Evolutionary conservation across 352 stramenopile genomes (phyloP).

Genomic region (Phytophthora pisi): DNA sequence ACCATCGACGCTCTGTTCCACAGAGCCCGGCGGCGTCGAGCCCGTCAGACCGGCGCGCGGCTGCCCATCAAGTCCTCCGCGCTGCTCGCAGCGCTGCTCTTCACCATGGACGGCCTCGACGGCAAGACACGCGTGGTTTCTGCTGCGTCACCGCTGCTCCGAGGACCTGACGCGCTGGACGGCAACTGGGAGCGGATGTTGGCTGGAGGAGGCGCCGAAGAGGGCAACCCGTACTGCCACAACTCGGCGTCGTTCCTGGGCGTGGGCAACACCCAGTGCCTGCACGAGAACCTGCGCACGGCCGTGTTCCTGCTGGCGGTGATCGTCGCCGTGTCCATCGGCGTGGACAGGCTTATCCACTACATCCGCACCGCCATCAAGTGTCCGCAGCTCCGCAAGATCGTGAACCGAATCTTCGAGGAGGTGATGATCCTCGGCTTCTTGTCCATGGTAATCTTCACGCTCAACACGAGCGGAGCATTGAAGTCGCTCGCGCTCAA

Average conservation of each 20-base stretch:
- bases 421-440: slow-evolving; percentile 91
- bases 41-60: slow-evolving; percentile 5
- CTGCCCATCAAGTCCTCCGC: slow-evolving; percentile 19
- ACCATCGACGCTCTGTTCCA: not conserved
- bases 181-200: slow-evolving; percentile 12
- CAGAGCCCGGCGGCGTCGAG: slow-evolving; percentile 9
- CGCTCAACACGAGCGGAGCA: slow-evolving; percentile 81
- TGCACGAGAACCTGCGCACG: slow-evolving; percentile 75
- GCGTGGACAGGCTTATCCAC: slow-evolving; percentile 63
- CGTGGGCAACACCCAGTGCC: slow-evolving; percentile 80
- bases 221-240: slow-evolving; percentile 44
- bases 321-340: slow-evolving; percentile 78
- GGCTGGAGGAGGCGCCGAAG: slow-evolving; percentile 12
- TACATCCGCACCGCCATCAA: slow-evolving; percentile 56
- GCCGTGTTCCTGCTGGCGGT: slow-evolving; percentile 77
- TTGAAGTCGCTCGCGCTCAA: slow-evolving; percentile 58
- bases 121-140: slow-evolving; percentile 5
- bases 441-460: slow-evolving; percentile 90
- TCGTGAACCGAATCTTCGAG: slow-evolving; percentile 88
- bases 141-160: slow-evolving; percentile 14
- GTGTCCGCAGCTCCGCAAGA: slow-evolving; percentile 81
- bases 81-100: slow-evolving; percentile 17
- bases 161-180: slow-evolving; percentile 4
- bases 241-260: slow-evolving; percentile 72
- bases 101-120: slow-evolving; percentile 18